Evolutionary conservation across 2,329 filamentous ascomycete species (phyloP).

Genomic region (Didymella segeticola): DNA sequence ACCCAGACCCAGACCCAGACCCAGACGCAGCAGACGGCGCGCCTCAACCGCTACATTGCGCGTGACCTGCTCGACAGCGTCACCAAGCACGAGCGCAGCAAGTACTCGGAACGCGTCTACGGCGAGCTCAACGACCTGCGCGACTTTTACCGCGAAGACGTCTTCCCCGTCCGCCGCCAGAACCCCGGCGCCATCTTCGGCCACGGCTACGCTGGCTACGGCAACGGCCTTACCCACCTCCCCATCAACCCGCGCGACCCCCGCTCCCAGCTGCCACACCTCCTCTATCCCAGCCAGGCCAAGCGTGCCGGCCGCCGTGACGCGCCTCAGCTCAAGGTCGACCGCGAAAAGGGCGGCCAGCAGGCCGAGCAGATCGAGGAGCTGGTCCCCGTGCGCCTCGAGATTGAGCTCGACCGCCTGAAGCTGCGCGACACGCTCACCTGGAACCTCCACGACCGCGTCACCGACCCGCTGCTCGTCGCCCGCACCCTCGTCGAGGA

Average conservation of each 20-base stretch:
- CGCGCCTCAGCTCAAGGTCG: conserved; percentile 74
- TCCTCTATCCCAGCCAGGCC: conserved; percentile 82
- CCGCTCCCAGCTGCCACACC: conserved; percentile 48
- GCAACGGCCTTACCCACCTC: conserved; percentile 79
- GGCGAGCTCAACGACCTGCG: conserved; percentile 52
- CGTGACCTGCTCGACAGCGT: conserved; percentile 67
- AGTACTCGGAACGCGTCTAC: conserved; percentile 69
- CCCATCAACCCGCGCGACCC: conserved; percentile 60
- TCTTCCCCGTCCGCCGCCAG: conserved; percentile 66
- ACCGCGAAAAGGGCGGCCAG: conserved; percentile 79
- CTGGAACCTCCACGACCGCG: conserved; percentile 94
- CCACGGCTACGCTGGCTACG: conserved; percentile 84
- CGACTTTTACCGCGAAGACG: conserved; percentile 37
- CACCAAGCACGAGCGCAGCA: conserved; percentile 58
- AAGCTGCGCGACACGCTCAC: conserved; percentile 97
- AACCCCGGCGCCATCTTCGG: conserved; percentile 68
- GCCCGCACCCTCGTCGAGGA: conserved; percentile 91
- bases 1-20: conserved; percentile 48
- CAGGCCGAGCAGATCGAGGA: conserved; percentile 93
- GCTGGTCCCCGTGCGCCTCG: conserved; percentile 86
- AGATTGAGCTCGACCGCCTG: conserved; percentile 95
- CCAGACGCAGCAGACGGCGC: conserved; percentile 50
- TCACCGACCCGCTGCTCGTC: conserved; percentile 80
- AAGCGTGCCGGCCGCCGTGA: conserved; percentile 78
- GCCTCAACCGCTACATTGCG: conserved; percentile 69